Evolutionary conservation across 2,329 filamentous ascomycete species (phyloP), one percentile per base, ranked within the genome.

Genomic region (Xylariaceae sp.): DNA sequence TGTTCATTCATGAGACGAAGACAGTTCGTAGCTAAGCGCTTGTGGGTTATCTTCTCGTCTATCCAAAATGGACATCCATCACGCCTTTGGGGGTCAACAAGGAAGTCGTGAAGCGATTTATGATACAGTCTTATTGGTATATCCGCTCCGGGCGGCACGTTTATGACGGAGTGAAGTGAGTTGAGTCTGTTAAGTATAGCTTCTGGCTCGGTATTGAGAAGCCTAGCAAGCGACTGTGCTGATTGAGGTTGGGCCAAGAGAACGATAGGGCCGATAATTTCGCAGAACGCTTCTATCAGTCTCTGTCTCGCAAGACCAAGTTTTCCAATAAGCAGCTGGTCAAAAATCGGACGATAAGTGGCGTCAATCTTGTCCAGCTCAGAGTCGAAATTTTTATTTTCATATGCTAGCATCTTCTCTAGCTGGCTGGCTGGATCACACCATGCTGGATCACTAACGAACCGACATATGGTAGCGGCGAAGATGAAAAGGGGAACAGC

Each of bases 401-500:
- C 20, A 4, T 58, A 21, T 13, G 35, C 7, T n/a, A 58, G 30
- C 35, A 60, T 13, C 16, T 33, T 44, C 5, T 15, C 2, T 32
- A 60, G 55, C 9, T 55, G 50, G 21, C 1, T 37, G 2, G 24
- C 37, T 10, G 51, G 48, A 4, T 3, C 37, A 8, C 43, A n/a
- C 48, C 4, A 11, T 26, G 8, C 24, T 42, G 4, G 13, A 16
- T 56, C 44, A 11, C 16, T 33, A 6, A 70, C 24, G 32, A 69
- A 70, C 3, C 63, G 64, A 30, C 67, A 70, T 4, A 59, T 50
- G 4, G 65, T 70, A 20, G 63, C 54, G 21, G 67, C 65, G 47
- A 65, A 68, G 47, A 70, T 70, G 55, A 70, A 70, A 2, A 69
- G 54, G 13, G 64, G 65, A 13, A 63, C 43, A 8, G 67, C 63